Base-by-base conservation (phyloP, 495 filamentous ascomycete genomes). In the Chlorociboria aeruginascens region DNA sequence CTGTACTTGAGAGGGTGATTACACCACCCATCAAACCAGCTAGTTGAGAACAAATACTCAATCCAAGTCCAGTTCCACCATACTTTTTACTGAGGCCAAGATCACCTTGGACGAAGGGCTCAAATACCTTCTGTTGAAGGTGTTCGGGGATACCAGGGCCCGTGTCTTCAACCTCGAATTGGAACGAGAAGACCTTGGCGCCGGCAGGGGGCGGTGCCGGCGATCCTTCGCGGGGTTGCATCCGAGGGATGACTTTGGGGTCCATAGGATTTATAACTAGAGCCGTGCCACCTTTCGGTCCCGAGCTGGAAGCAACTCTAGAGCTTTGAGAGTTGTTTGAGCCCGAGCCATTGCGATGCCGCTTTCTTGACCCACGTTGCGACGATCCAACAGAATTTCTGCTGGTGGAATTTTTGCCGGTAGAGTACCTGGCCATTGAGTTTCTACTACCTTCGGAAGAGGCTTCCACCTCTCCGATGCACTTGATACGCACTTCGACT, bases 21-120 rank as follows among this genome's bases (percentile, higher is more conserved):
- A 62, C 70, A 17, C 89, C 89, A 35, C 79, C 78, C 86, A 96
- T 94, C 32, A 95, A 64, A 6, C 64, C 79, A 4, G 88, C 83
- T 31, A 96, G 69, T 60, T 96, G 89, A 10, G 81, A 77, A 60
- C 86, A 94, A 54, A 96, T 96, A 54, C 82, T 87, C 42, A 96
- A 61, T 8, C 89, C 89, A 7, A 96, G 66, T n/a, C 89, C 89
- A 7, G 89, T 95, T 11, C 89, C 89, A 17, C 86, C 88, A 59
- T 82, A 92, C 52, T 90, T 93, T 60, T 87, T 93, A 63, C 81
- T 89, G 16, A 96, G 67, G 2, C 86, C 82, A 8, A 92, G 66
- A 60, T 96, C 89, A 1, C 86, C 89, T 63, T 96, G 89, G 8
- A 95, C 82, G 56, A 96, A 96, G 0, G 89, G 89, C 59, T 96